phyloP scores from a whole-genome alignment of 768 basidiomycete species.

The Tylopilus plumbeoviolaceoides region DNA sequence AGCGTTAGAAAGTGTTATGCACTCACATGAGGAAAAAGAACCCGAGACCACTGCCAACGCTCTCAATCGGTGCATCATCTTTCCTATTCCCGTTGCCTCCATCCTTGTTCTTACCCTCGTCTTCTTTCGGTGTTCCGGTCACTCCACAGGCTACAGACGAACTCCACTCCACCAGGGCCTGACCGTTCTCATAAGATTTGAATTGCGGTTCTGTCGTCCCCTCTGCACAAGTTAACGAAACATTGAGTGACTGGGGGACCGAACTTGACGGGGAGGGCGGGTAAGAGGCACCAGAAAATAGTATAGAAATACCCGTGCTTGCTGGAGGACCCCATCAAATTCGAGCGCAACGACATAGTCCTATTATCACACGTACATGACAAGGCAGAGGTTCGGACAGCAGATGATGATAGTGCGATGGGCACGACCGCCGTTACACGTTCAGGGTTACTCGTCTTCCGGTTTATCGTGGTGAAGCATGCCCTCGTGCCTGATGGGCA shows the following conservation, averaged over 20 bases:
- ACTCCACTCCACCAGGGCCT: constrained; percentile 58
- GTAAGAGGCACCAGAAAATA: constrained; percentile 59
- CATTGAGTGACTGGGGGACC: constrained; percentile 51
- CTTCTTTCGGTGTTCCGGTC: constrained; percentile 22
- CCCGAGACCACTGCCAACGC: constrained; percentile 71
- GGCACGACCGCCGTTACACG: constrained; percentile 74
- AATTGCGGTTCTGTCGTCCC: constrained; percentile 46
- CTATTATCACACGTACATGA: constrained; percentile 35
- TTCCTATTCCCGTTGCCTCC: constrained; percentile 13
- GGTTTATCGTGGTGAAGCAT: constrained; percentile 67
- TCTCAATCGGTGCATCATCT: constrained; percentile 33
- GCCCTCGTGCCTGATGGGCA: constrained; percentile 66
- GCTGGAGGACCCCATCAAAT: constrained; percentile 35
- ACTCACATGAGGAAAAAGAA: constrained; percentile 86
- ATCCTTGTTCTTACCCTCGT: constrained; percentile 16
- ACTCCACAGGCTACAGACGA: constrained; percentile 55
- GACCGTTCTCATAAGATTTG: constrained; percentile 55
- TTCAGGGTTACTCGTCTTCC: constrained; percentile 50
- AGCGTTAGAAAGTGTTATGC: neutral
- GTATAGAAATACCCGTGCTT: constrained; percentile 50
- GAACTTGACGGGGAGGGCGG: constrained; percentile 45
- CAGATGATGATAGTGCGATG: constrained; percentile 44
- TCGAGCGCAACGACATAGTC: neutral
- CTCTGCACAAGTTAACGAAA: constrained; percentile 57
- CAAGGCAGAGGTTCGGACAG: constrained; percentile 26